Evolutionary conservation across 75 land plant genomes (phyloP), one percentile per base, ranked within the genome.

Genomic region (Selaginella moellendorffii): DNA sequence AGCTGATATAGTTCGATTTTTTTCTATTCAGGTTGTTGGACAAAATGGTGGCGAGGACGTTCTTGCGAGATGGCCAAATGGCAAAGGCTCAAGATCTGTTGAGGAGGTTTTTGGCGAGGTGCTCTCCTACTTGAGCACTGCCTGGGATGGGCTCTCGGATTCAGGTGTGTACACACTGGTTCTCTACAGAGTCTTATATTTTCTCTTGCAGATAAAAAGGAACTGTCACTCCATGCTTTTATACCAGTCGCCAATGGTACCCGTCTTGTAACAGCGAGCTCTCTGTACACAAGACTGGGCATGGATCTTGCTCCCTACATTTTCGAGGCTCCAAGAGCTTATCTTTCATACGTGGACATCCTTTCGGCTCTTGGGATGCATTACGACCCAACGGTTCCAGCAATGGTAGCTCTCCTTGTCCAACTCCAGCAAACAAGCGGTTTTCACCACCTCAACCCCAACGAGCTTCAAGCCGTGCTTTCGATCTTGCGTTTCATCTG

Each of bases 221-320:
- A 75, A 68, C 54, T 93, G 68, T 65, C 74, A 73, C 72, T 65
- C 58, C 77, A 83, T 21, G 75, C 84, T 31, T 88, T 93, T 62
- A 61, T 93, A 30, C 95, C 98, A 24, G 87, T 81, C 63, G 86
- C 98, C 51, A 93, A 93, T 77, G 95, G 90, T 22, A 88, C 98
- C 24, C 95, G 98, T 26, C 69, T 93, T 63, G 87, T 82, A 59
- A 73, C 76, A 20, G 85, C 80, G 46, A 78, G 63, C 54, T 70
- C 74, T 31, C 82, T 93, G 21, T 88, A 80, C 77, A 81, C 66
- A 26, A 83, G 79, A 27, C 62, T 93, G 54, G 53, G 78, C 30
- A 72, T 88, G 30, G 86, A 93, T 63, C 76, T 93, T 2, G 84
- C 95, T 0, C 98, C 95, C 14, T 85, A 87, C 69, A 81, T 80